phyloP scores from a whole-genome alignment of 2,329 filamentous ascomycete genomes.

The Lasiodiplodia hormozganensis region DNA sequence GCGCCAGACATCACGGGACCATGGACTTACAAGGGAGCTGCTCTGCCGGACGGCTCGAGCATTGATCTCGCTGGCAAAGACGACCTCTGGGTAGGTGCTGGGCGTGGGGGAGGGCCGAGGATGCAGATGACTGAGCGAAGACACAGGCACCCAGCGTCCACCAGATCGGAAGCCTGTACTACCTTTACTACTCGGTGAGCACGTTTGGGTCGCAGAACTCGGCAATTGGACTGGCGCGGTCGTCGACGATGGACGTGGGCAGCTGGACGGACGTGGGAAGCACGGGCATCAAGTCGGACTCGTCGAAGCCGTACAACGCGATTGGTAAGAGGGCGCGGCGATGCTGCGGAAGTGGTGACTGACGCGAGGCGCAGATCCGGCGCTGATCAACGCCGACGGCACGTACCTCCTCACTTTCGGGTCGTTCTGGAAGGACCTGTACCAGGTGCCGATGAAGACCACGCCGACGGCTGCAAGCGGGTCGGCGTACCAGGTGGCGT shows the following conservation, averaged over 20 bases:
- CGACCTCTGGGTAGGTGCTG: conserved; percentile 56
- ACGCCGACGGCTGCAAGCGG: conserved; percentile 45
- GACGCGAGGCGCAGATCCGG: conserved; percentile 47
- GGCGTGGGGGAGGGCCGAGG: background rate
- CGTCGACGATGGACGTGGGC: conserved; percentile 57
- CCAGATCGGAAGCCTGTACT: conserved; percentile 64
- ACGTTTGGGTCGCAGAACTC: conserved; percentile 67
- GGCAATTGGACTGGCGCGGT: conserved; percentile 66
- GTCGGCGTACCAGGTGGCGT: conserved; percentile 57
- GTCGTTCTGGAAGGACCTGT: conserved; percentile 72
- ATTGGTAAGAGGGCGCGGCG: conserved; percentile 44
- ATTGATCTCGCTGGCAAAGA: conserved; percentile 54
- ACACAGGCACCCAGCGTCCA: conserved; percentile 68
- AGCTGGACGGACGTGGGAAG: conserved; percentile 67
- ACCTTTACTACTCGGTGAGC: conserved; percentile 72
- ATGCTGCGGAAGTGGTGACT: background rate
- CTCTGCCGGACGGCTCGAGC: conserved; percentile 54
- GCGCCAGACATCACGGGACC: conserved; percentile 56
- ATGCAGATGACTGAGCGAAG: background rate
- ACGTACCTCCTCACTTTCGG: conserved; percentile 67
- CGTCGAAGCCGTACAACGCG: conserved; percentile 53
- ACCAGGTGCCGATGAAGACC: conserved; percentile 60
- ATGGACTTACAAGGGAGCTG: conserved; percentile 58
- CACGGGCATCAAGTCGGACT: conserved; percentile 55
- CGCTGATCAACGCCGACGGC: conserved; percentile 50